A percentile compares a stretch with the other conserved stretches of the same genome.
These are phyloP conservation scores for Capronia coronata DNA, from an alignment of 2,329 filamentous ascomycete species.

Conservation along the genomic window DNA sequence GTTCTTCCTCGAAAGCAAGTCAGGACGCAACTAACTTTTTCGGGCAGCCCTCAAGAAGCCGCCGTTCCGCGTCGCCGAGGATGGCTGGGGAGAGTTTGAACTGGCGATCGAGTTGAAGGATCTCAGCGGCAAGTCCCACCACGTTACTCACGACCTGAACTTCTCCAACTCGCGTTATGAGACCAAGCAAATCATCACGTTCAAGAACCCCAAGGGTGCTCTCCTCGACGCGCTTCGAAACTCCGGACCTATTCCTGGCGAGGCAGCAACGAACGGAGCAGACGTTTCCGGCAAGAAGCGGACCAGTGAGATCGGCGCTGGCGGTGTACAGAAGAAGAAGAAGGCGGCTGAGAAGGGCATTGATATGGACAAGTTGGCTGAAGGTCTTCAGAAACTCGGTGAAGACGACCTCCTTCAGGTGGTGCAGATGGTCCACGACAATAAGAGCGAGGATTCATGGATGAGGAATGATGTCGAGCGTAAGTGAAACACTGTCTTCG, in stretches of 20 bases:
- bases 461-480: slow-evolving; percentile 95
- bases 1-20: neutral
- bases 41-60: slow-evolving; percentile 66
- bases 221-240: slow-evolving; percentile 72
- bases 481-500: slow-evolving; percentile 44
- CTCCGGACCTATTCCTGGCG: slow-evolving; percentile 75
- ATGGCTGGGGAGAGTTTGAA: slow-evolving; percentile 98
- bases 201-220: slow-evolving; percentile 70
- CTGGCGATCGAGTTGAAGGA: slow-evolving; percentile 79
- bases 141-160: slow-evolving; percentile 82
- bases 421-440: slow-evolving; percentile 96
- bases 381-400: slow-evolving; percentile 76
- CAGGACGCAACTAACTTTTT: neutral
- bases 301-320: slow-evolving; percentile 34
- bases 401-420: slow-evolving; percentile 93
- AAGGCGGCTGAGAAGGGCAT: slow-evolving; percentile 59
- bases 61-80: slow-evolving; percentile 83
- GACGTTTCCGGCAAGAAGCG: slow-evolving; percentile 57
- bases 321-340: slow-evolving; percentile 64
- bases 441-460: slow-evolving; percentile 89
- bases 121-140: slow-evolving; percentile 72
- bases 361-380: slow-evolving; percentile 95
- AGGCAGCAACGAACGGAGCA: slow-evolving; percentile 50
- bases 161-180: slow-evolving; percentile 79
- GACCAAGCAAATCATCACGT: slow-evolving; percentile 68